Base-by-base conservation (phyloP, 345 rosid genomes). In the Noccaea caerulescens region DNA sequence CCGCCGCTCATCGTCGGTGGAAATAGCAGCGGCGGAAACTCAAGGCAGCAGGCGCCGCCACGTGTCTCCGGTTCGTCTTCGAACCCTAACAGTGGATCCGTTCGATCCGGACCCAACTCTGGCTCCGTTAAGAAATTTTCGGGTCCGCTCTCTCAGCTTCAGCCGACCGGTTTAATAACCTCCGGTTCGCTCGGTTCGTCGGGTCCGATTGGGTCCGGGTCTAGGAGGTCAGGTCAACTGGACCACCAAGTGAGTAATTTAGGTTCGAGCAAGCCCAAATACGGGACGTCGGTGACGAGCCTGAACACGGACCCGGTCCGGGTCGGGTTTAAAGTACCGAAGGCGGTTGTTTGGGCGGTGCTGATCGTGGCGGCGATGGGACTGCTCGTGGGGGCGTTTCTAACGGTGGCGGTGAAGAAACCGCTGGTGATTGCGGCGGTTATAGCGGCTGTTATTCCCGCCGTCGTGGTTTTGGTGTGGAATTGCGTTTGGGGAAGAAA, bases 151-250 rank as follows among this genome's bases (percentile, higher is more conserved):
- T 78, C 92, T 12, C 77, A 72, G 75, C 82, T 89, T 2, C 90
- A 82, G 30, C 97, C 98, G 2, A 93, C 98, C 6, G 98, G 98
- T 1, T 88, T 93, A 49, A 91, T 93, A 54, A 89, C 92, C n/a
- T 93, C 98, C 38, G 92, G 97, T 9, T 85, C 95, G 1, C 72
- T 86, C 6, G 83, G 82, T 38, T 80, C 86, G 1, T 78, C 81
- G 0, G 83, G 81, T 61, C 81, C 82, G 11, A 10, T 76, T 6
- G 42, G 64, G 4, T 10, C 71, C 25, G 79, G 81, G 47, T 60
- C 81, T 8, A 72, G 95, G 55, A 76, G 95, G 85, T 89, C 96
- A 13, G 95, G 93, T 32, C 99, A 80, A 76, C 71, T 86, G 64
- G 93, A 85, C 27, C 83, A 66, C 33, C 74, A 56, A 1, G n/a